Conservation (phyloP, 176 grass and related monocot species). For the Raddia guianensis region DNA sequence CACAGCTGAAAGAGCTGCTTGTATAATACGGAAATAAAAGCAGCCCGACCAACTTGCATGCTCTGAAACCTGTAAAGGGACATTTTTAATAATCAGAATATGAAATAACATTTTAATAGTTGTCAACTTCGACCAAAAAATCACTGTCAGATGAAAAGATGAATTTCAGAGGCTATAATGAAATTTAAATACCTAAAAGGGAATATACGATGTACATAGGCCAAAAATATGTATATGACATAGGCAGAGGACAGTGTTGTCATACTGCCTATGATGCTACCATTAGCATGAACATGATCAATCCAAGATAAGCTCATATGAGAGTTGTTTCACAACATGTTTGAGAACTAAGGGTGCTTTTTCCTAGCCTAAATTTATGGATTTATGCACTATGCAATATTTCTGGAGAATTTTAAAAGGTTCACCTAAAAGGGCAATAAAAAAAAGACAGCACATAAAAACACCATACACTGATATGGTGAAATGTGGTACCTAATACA, state of each 20-base stretch:
- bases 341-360: slow-evolving; percentile 7
- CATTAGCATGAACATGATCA: not conserved
- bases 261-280: slow-evolving; percentile 4
- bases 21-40: slow-evolving; percentile 97
- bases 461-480: not conserved
- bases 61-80: slow-evolving; percentile 72
- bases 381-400: not conserved
- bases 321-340: not conserved
- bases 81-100: slow-evolving; percentile 32
- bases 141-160: not conserved
- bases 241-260: not conserved
- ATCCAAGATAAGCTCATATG: not conserved
- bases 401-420: slow-evolving; percentile 4
- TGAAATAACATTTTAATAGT: not conserved
- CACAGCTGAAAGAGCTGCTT: slow-evolving; percentile 93
- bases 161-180: not conserved
- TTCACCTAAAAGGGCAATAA: not conserved
- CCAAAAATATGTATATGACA: not conserved
- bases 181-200: not conserved
- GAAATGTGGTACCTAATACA: slow-evolving; percentile 10
- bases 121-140: slow-evolving; percentile 11
- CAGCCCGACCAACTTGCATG: slow-evolving; percentile 97
- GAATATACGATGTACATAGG: not conserved
- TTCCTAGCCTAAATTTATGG: not conserved
- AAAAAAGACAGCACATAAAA: not conserved